Conservation (phyloP, 2,329 filamentous ascomycete genomes). For the Xylaria sp. region DNA sequence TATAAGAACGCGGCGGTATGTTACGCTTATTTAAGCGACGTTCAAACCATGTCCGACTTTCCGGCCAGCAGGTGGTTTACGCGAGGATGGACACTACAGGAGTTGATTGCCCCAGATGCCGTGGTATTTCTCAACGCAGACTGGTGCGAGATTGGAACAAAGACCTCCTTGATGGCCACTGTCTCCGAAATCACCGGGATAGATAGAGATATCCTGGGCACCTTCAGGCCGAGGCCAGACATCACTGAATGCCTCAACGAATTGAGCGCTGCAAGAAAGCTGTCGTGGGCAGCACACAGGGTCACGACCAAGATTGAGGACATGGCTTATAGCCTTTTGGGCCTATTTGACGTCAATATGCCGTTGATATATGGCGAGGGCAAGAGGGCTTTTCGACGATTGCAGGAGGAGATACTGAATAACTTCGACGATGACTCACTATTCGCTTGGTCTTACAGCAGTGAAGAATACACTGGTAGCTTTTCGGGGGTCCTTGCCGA, state of each 20-base stretch:
- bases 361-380: background rate
- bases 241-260: background rate
- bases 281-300: background rate
- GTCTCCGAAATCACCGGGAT: background rate
- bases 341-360: background rate
- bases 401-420: background rate
- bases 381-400: background rate
- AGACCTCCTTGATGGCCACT: background rate
- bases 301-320: background rate
- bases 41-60: background rate
- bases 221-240: background rate
- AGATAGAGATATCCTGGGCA: background rate
- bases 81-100: background rate
- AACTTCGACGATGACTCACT: slow-evolving; percentile 1
- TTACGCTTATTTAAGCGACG: slow-evolving; percentile 2
- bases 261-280: background rate
- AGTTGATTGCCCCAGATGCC: background rate
- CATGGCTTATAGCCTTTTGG: background rate
- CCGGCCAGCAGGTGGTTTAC: background rate
- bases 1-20: background rate
- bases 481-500: background rate
- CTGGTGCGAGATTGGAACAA: background rate
- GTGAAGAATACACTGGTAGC: background rate
- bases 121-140: slow-evolving; percentile 3
- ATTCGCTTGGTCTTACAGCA: background rate